These are phyloP conservation scores for Metschnikowia proteae DNA, from an alignment of 805 yeast genomes.

Conservation along the genomic window DNA sequence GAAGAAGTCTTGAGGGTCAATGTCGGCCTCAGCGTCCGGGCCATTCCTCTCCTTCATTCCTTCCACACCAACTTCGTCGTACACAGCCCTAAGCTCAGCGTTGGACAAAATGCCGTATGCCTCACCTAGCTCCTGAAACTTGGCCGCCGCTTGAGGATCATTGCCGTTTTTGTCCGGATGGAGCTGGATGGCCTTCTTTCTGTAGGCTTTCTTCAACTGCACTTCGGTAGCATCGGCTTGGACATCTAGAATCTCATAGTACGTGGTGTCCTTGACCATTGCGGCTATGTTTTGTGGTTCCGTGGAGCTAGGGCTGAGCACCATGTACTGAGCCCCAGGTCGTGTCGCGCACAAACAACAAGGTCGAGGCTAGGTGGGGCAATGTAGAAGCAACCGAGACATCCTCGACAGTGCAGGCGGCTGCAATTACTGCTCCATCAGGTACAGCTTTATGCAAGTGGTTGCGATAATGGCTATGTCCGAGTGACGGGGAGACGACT, in stretches of 20 bases:
- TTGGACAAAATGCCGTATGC: conserved; percentile 84
- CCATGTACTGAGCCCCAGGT: background rate
- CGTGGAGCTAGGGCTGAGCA: background rate
- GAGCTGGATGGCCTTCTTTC: conserved; percentile 18
- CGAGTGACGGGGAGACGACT: too few species aligned
- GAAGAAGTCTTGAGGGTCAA: conserved; percentile 84
- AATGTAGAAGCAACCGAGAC: too few species aligned
- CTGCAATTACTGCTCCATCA: too few species aligned
- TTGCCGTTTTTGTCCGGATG: conserved; percentile 93
- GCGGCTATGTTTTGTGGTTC: background rate
- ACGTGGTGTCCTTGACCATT: conserved; percentile 83
- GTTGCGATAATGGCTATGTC: too few species aligned
- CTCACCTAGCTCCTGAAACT: conserved; percentile 67
- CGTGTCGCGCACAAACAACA: background rate
- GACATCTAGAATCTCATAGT: conserved; percentile 79
- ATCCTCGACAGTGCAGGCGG: too few species aligned
- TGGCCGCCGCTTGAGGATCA: conserved; percentile 82
- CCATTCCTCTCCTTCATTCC: conserved; percentile 61
- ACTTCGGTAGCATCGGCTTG: conserved; percentile 63
- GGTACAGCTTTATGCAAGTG: too few species aligned
- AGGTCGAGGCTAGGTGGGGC: too few species aligned
- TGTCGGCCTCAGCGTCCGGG: conserved; percentile 64
- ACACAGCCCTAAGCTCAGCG: conserved; percentile 58
- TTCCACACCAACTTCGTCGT: conserved; percentile 74
- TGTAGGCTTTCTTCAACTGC: conserved; percentile 89